phyloP scores from a whole-genome alignment of 2,329 filamentous ascomycete species.

The Talaromyces verruculosus region DNA sequence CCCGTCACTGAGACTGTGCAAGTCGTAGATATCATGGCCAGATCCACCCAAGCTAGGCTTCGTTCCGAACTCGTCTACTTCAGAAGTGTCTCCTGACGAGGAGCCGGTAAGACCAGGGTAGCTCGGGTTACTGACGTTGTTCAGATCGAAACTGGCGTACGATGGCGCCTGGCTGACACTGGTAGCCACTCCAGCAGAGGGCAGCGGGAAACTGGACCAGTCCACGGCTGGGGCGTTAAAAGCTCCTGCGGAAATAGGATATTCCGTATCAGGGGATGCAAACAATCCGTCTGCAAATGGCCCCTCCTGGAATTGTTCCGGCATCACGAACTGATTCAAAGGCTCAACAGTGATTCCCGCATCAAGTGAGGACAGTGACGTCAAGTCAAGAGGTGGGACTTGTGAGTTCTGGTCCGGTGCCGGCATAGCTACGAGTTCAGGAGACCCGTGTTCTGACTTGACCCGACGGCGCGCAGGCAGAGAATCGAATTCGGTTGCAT shows the following conservation, averaged over 20 bases:
- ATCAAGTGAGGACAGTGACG: constrained; percentile 37
- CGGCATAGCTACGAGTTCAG: constrained; percentile 35
- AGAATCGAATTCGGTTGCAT: constrained; percentile 34
- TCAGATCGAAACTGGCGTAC: constrained; percentile 49
- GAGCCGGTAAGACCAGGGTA: constrained; percentile 44
- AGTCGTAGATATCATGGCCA: constrained; percentile 37
- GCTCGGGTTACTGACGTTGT: constrained; percentile 38
- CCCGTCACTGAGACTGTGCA: constrained; percentile 44
- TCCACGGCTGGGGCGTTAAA: constrained; percentile 47
- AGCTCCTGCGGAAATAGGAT: constrained; percentile 39
- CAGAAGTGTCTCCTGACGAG: constrained; percentile 52
- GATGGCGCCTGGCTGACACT: constrained; percentile 47
- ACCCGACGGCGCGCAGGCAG: constrained; percentile 35
- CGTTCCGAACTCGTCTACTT: constrained; percentile 47
- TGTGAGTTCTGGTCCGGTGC: constrained; percentile 35
- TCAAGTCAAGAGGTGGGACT: constrained; percentile 42
- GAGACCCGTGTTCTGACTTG: constrained; percentile 50
- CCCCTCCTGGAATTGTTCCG: constrained; percentile 39
- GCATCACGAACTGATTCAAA: constrained; percentile 38
- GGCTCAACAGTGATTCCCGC: constrained; percentile 35
- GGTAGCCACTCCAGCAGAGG: constrained; percentile 37
- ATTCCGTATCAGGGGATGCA: constrained; percentile 45
- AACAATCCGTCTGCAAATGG: constrained; percentile 43
- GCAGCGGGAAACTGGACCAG: constrained; percentile 50
- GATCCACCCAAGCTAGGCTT: constrained; percentile 33